Conservation (phyloP, 495 filamentous ascomycete species). For the Aspergillus kassunensis region DNA sequence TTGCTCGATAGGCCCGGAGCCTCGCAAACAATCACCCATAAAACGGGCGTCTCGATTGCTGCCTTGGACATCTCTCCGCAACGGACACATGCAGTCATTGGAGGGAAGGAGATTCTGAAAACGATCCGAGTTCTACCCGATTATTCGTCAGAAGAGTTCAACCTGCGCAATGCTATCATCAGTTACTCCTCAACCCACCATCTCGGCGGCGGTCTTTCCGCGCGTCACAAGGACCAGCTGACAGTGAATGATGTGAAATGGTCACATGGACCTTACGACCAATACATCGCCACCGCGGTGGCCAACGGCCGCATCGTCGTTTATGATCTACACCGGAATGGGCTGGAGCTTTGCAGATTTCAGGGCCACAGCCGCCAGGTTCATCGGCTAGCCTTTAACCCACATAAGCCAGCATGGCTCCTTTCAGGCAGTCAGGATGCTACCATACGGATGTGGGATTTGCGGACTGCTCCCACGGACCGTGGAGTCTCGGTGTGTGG, state of each 20-base stretch:
- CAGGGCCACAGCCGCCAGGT: constrained; percentile 90
- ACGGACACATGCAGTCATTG: constrained; percentile 72
- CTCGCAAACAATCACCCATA: constrained; percentile 69
- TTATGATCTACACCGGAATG: constrained; percentile 74
- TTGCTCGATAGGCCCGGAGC: constrained; percentile 50
- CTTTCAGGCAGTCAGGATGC: constrained; percentile 92
- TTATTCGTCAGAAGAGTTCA: constrained; percentile 68
- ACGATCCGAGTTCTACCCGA: constrained; percentile 70
- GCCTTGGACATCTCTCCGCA: constrained; percentile 76
- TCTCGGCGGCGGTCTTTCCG: constrained; percentile 44
- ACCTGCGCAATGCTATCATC: constrained; percentile 72
- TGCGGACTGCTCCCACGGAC: constrained; percentile 51
- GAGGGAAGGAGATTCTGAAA: constrained; percentile 79
- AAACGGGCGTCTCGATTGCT: constrained; percentile 66
- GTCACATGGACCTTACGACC: constrained; percentile 62
- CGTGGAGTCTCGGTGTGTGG: constrained; percentile 47
- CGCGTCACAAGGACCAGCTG: constrained; percentile 64
- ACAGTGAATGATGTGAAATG: constrained; percentile 83
- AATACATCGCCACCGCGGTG: constrained; percentile 76
- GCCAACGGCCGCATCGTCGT: constrained; percentile 82
- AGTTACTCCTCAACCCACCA: constrained; percentile 63
- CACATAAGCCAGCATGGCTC: constrained; percentile 68
- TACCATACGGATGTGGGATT: constrained; percentile 77
- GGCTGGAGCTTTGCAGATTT: constrained; percentile 69
- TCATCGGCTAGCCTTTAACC: constrained; percentile 87